These are phyloP conservation scores for Magnusiomyces fungicola DNA, from an alignment of 1,139 yeast genomes.

Conservation along the genomic window DNA sequence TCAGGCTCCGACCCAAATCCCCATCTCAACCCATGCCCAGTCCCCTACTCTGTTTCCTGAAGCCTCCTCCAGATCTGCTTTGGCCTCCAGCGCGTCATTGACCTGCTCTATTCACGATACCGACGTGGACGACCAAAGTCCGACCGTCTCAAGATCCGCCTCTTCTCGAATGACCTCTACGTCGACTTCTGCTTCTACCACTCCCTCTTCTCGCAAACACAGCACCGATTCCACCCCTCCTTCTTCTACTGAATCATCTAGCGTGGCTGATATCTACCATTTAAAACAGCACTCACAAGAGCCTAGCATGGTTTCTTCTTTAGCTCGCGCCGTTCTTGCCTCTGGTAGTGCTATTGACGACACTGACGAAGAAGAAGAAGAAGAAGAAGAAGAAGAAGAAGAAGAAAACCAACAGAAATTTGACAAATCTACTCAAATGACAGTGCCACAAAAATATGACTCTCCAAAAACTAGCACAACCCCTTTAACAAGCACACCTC, in stretches of 20 bases:
- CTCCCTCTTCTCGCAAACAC: not conserved
- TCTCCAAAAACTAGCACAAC: no score
- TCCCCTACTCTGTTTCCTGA: no score
- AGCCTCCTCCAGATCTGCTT: no score
- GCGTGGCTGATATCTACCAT: not conserved
- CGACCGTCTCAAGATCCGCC: no score
- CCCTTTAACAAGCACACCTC: not conserved
- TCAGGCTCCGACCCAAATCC: no score
- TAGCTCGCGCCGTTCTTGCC: not conserved
- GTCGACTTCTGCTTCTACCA: not conserved
- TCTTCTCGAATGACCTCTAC: not conserved
- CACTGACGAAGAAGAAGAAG: not conserved
- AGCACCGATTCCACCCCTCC: slow-evolving; percentile 1
- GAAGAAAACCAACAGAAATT: no score
- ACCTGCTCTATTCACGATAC: no score
- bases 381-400: not conserved
- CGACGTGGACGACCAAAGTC: no score
- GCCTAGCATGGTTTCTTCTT: not conserved
- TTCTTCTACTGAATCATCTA: not conserved
- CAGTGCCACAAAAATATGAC: not conserved
- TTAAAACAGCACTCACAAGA: not conserved
- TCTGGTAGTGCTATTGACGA: slow-evolving; percentile 1
- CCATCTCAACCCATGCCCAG: no score
- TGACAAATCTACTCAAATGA: no score
- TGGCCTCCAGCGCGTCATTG: no score